Conservation (phyloP, 768 basidiomycete species). For the Hygrocybe coccinea region DNA sequence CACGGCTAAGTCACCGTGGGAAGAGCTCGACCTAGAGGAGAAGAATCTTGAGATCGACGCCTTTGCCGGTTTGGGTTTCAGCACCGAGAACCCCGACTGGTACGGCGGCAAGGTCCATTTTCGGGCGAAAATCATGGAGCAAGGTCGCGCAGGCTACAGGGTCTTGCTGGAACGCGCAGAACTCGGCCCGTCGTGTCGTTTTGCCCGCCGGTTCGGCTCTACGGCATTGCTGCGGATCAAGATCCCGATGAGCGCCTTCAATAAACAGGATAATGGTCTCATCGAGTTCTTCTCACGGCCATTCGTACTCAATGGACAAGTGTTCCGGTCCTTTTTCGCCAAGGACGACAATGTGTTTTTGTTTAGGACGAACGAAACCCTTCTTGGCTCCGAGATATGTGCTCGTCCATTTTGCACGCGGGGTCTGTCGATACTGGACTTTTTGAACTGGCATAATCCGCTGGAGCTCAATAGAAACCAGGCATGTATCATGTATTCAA, state of each 20-base stretch:
- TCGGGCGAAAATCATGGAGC: conserved; percentile 32
- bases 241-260: conserved; percentile 30
- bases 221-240: conserved; percentile 49
- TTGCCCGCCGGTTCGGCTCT: conserved; percentile 62
- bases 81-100: conserved; percentile 38
- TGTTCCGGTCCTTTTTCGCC: conserved; percentile 58
- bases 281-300: conserved; percentile 43
- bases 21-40: conserved; percentile 56
- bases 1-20: conserved; percentile 52
- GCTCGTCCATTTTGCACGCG: neutral
- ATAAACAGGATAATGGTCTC: conserved; percentile 29
- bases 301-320: conserved; percentile 47
- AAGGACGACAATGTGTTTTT: conserved; percentile 58
- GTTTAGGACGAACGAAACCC: conserved; percentile 47
- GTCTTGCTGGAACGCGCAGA: conserved; percentile 45
- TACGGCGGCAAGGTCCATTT: conserved; percentile 63
- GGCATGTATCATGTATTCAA: conserved; percentile 28
- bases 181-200: conserved; percentile 52
- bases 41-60: conserved; percentile 29
- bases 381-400: conserved; percentile 9
- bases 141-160: conserved; percentile 21
- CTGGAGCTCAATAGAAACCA: conserved; percentile 36
- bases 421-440: conserved; percentile 32
- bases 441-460: conserved; percentile 44
- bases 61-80: conserved; percentile 41